Percentiles rank a stretch among this genome's conserved stretches.
Conservation (phyloP, 164 flowering plant species). For the Umbellularia californica region DNA sequence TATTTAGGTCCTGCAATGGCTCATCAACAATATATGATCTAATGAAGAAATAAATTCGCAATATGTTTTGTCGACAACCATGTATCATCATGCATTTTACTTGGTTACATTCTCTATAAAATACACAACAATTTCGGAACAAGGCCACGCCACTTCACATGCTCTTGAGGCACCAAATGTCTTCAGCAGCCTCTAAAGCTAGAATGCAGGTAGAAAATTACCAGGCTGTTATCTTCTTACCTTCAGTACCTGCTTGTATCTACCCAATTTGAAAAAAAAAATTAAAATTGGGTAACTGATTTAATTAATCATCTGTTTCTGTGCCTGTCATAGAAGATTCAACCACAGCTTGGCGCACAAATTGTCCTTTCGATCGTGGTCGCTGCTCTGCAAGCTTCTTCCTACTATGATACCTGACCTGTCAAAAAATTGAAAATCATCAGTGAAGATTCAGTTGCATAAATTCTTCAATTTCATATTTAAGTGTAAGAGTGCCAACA, state of each 20-base stretch:
- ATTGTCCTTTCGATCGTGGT: slow-evolving; percentile 55
- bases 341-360: slow-evolving; percentile 36
- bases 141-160: background rate
- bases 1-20: slow-evolving; percentile 3
- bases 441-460: slow-evolving; percentile 6
- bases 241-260: background rate
- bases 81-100: slow-evolving; percentile 6
- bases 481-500: background rate
- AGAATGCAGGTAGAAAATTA: background rate
- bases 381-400: slow-evolving; percentile 56
- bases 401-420: slow-evolving; percentile 62
- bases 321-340: slow-evolving; percentile 13
- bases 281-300: background rate
- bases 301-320: slow-evolving; percentile 12
- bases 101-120: background rate
- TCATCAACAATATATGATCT: background rate
- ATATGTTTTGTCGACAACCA: background rate
- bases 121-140: slow-evolving; percentile 6
- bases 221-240: background rate
- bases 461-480: background rate
- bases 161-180: slow-evolving; percentile 5
- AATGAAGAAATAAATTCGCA: background rate
- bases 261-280: background rate
- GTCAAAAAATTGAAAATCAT: slow-evolving; percentile 9
- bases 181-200: slow-evolving; percentile 8